A percentile compares a stretch with the other conserved stretches of the same genome.
These are phyloP conservation scores for Collariella sp. DNA, from an alignment of 495 filamentous ascomycete genomes.

Conservation along the genomic window DNA sequence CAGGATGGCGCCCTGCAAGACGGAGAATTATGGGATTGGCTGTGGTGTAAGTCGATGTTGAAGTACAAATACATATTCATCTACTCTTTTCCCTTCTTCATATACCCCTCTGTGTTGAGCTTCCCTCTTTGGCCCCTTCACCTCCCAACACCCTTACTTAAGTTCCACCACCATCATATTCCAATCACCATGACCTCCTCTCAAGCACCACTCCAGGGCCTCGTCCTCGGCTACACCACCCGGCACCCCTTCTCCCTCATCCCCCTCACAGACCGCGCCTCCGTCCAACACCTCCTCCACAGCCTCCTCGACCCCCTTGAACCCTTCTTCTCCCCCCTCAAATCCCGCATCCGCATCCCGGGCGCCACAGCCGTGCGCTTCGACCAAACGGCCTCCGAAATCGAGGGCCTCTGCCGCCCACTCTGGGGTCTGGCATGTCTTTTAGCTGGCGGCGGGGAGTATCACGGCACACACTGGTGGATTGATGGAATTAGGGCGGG, in stretches of 20 bases:
- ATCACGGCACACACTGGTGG: conserved; percentile 54
- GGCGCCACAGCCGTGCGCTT: conserved; percentile 61
- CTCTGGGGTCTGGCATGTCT: conserved; percentile 66
- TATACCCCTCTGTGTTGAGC: background rate
- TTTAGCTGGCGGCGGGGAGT: conserved; percentile 55
- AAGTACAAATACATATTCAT: background rate
- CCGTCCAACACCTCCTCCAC: conserved; percentile 49
- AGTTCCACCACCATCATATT: background rate
- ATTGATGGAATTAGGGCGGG: conserved; percentile 58
- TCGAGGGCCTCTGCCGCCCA: conserved; percentile 67
- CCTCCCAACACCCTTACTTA: background rate
- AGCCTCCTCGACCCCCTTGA: conserved; percentile 55
- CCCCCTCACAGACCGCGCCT: conserved; percentile 38
- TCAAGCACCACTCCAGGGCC: conserved; percentile 25
- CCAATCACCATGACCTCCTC: background rate
- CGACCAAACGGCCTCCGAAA: conserved; percentile 66
- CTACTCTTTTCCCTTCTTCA: background rate
- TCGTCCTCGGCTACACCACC: conserved; percentile 43
- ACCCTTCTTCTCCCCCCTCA: conserved; percentile 52
- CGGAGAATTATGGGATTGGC: conserved; percentile 16
- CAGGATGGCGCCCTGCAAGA: conserved; percentile 8
- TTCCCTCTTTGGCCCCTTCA: background rate
- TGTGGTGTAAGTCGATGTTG: background rate
- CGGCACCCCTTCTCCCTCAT: conserved; percentile 44
- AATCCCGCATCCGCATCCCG: conserved; percentile 49